Evolutionary conservation across 805 yeast species (phyloP).

Genomic region (Scheffersomyces lignosus): DNA sequence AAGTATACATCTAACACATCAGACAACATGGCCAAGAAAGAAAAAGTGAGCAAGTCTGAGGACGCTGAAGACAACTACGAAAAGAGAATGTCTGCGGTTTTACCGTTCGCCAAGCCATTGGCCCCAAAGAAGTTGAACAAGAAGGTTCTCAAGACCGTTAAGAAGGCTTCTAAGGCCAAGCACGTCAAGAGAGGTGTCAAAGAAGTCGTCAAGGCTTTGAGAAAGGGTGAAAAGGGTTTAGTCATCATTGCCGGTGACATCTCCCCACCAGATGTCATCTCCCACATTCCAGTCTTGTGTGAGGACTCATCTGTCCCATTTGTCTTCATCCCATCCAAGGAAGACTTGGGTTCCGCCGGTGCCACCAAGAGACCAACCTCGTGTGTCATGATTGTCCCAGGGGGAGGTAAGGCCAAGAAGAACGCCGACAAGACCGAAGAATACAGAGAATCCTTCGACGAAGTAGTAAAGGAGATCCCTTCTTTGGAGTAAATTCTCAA

Average conservation of each 20-base stretch:
- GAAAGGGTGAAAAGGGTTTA: conserved; percentile 97
- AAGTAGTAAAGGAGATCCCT: conserved; percentile 86
- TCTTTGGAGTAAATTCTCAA: conserved; percentile 29
- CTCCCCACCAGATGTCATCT: conserved; percentile 94
- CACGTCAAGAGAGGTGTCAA: conserved; percentile 98
- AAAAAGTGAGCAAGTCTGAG: conserved; percentile 41
- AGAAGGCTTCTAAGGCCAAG: conserved; percentile 97
- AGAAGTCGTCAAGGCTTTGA: conserved; percentile 95
- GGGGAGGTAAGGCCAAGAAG: conserved; percentile 82
- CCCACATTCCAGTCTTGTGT: conserved; percentile 96
- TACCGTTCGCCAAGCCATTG: conserved; percentile 91
- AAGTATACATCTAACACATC: background rate
- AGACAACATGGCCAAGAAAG: conserved; percentile 44
- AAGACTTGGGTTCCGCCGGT: conserved; percentile 98
- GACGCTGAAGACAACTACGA: conserved; percentile 81
- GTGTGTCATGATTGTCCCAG: conserved; percentile 95
- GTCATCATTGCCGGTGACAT: conserved; percentile 98
- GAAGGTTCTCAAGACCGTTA: conserved; percentile 91
- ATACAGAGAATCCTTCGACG: conserved; percentile 90
- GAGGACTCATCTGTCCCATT: conserved; percentile 92
- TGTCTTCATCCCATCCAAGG: conserved; percentile 93
- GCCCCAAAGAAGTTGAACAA: conserved; percentile 96
- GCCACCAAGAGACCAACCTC: conserved; percentile 99
- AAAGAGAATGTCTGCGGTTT: conserved; percentile 80
- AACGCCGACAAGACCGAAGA: conserved; percentile 71